Conservation (phyloP, 2,329 filamentous ascomycete genomes). For the Xylaria sp. region DNA sequence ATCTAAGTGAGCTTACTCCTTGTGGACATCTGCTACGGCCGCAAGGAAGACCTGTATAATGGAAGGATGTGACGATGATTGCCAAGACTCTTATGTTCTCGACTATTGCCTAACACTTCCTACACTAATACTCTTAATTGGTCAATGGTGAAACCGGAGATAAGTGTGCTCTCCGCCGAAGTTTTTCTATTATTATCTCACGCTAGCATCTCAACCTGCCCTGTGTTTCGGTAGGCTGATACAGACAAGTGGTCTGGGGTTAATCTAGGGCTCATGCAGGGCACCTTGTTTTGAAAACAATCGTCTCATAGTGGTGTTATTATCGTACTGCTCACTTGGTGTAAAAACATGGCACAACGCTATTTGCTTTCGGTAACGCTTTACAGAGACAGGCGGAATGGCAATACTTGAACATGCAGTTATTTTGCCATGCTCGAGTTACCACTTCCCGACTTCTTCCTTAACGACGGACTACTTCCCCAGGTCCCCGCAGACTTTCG, state of each 20-base stretch:
- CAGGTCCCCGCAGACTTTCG: conserved; percentile 61
- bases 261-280: not conserved
- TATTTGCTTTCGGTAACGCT: not conserved
- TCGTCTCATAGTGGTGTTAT: not conserved
- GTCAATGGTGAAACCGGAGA: not conserved
- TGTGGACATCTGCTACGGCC: not conserved
- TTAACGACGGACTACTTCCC: conserved; percentile 58
- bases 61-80: conserved; percentile 19
- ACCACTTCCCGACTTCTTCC: conserved; percentile 47
- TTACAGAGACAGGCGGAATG: not conserved
- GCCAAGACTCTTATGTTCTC: conserved; percentile 5
- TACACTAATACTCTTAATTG: not conserved
- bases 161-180: not conserved
- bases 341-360: not conserved
- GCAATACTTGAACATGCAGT: not conserved
- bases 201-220: not conserved
- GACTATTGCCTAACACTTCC: not conserved
- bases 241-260: not conserved
- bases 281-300: not conserved
- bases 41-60: not conserved
- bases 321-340: not conserved
- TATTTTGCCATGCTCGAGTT: conserved; percentile 36
- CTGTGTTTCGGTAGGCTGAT: not conserved
- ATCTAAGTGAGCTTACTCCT: not conserved
- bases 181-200: not conserved